Percentiles rank a stretch among this genome's conserved stretches.
Evolutionary conservation across 1,139 yeast species (phyloP).

Genomic region (Arxiozyma bovina): DNA sequence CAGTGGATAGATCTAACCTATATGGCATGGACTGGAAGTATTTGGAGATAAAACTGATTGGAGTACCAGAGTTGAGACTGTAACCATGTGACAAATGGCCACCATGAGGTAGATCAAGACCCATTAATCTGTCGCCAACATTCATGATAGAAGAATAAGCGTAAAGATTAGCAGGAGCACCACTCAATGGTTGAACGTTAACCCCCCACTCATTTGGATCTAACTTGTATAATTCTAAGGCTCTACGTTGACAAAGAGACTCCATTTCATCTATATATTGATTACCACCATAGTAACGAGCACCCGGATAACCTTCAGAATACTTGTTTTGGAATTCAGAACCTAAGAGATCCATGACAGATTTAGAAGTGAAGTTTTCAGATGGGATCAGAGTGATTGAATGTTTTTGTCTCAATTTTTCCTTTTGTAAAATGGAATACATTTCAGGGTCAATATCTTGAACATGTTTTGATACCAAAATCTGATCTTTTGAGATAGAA

Average conservation of each 20-base stretch:
- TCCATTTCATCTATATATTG: constrained; percentile 90
- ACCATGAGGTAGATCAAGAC: constrained; percentile 93
- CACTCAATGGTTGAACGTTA: constrained; percentile 87
- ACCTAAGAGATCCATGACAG: constrained; percentile 89
- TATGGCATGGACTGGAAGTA: constrained; percentile 97
- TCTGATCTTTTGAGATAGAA: constrained; percentile 13
- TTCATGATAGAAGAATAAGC: constrained; percentile 88
- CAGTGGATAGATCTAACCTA: constrained; percentile 76
- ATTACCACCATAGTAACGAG: constrained; percentile 95
- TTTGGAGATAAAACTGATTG: constrained; percentile 84
- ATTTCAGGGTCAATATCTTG: constrained; percentile 77
- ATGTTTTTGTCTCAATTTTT: constrained; percentile 75
- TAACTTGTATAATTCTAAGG: constrained; percentile 73
- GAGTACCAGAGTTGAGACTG: constrained; percentile 69
- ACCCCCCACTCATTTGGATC: constrained; percentile 87
- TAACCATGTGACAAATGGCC: constrained; percentile 96
- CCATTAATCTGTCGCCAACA: constrained; percentile 91
- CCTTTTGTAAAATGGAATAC: constrained; percentile 62
- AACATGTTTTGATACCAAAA: constrained; percentile 54
- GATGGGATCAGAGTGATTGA: constrained; percentile 89
- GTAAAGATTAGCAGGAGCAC: constrained; percentile 93
- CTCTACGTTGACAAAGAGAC: constrained; percentile 81
- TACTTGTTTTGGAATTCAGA: constrained; percentile 96
- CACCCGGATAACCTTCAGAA: constrained; percentile 98
- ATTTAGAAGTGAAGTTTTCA: constrained; percentile 88